Conservation (phyloP, 2,329 filamentous ascomycete genomes). For the Waltergamsia citrina region DNA sequence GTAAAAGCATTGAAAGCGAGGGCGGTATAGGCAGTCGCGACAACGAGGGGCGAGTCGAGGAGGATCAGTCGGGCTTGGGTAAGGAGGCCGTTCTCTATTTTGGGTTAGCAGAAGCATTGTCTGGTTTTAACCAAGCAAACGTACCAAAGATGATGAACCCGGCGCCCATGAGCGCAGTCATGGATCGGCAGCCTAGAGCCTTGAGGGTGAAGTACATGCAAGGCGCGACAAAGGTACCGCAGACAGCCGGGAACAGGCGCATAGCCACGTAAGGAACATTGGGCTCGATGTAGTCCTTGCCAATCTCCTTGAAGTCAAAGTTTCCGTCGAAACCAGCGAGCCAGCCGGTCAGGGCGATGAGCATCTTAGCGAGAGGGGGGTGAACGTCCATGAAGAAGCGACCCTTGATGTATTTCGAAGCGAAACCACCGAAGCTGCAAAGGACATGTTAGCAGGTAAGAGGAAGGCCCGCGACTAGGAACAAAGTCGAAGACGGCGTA, state of each 20-base stretch:
- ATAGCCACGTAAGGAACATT: slow-evolving; percentile 95
- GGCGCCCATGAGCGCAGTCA: slow-evolving; percentile 74
- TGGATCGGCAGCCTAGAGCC: slow-evolving; percentile 78
- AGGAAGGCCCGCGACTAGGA: background rate
- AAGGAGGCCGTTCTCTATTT: slow-evolving; percentile 80
- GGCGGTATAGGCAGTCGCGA: slow-evolving; percentile 86
- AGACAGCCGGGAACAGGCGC: slow-evolving; percentile 84
- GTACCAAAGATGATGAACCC: slow-evolving; percentile 83
- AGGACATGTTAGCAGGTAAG: slow-evolving; percentile 7
- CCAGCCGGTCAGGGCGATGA: slow-evolving; percentile 92
- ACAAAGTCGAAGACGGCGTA: background rate
- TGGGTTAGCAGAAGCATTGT: slow-evolving; percentile 14
- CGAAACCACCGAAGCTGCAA: slow-evolving; percentile 88
- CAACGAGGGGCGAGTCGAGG: slow-evolving; percentile 88
- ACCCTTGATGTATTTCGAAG: slow-evolving; percentile 98
- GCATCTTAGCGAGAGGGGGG: slow-evolving; percentile 89
- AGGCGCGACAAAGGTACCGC: slow-evolving; percentile 80
- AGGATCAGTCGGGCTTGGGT: slow-evolving; percentile 94
- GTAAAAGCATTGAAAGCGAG: slow-evolving; percentile 88
- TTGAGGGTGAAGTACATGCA: slow-evolving; percentile 94
- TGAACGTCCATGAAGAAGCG: slow-evolving; percentile 99
- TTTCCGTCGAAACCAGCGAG: slow-evolving; percentile 88
- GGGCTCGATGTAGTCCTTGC: slow-evolving; percentile 95
- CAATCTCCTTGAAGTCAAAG: slow-evolving; percentile 99
- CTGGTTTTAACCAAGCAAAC: slow-evolving; percentile 19